These are phyloP conservation scores for Trichoderma koningiopsis DNA, from an alignment of 2,329 filamentous ascomycete species.

Conservation along the genomic window DNA sequence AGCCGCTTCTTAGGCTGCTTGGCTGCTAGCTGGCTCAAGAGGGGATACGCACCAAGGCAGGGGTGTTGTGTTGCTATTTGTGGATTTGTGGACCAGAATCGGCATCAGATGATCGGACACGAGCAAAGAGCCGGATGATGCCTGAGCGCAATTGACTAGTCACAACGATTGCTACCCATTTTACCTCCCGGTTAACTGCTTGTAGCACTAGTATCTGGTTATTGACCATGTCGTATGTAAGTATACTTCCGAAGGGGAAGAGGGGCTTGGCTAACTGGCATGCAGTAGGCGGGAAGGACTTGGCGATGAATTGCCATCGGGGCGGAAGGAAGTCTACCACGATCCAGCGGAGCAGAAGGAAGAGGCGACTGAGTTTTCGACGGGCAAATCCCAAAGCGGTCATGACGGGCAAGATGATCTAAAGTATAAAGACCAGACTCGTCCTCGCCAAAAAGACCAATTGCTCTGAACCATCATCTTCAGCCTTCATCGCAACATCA, in stretches of 20 bases:
- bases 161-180: background rate
- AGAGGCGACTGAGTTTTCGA: constrained; percentile 3
- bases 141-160: constrained; percentile 9
- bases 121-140: constrained; percentile 16
- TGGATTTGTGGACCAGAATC: constrained; percentile 20
- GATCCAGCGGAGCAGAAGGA: constrained; percentile 12
- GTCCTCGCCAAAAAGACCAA: background rate
- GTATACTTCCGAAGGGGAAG: background rate
- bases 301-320: constrained; percentile 21
- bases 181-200: background rate
- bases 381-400: background rate
- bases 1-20: background rate
- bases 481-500: constrained; percentile 1
- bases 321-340: constrained; percentile 1
- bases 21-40: background rate
- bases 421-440: constrained; percentile 4
- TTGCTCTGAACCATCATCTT: constrained; percentile 17
- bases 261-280: background rate
- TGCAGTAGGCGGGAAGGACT: constrained; percentile 10
- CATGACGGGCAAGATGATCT: background rate
- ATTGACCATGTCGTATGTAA: background rate
- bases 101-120: constrained; percentile 25
- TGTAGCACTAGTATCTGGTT: background rate
- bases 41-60: background rate
- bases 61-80: constrained; percentile 10